Percentiles rank a stretch among this genome's conserved stretches.
Evolutionary conservation across 169 alveolate genomes (phyloP).

Genomic region (Cryptosporidium meleagridis): DNA sequence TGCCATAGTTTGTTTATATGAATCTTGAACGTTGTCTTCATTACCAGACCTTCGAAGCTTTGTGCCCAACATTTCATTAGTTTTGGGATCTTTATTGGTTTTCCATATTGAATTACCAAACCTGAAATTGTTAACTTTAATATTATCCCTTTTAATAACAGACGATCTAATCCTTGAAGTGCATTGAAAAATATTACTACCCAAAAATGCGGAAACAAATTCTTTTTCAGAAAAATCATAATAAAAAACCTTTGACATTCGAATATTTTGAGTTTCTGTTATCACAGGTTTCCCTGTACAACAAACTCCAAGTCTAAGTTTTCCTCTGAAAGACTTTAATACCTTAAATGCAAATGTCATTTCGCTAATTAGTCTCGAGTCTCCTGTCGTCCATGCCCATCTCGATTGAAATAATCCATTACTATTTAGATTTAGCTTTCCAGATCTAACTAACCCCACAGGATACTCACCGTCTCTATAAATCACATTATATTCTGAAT

Average conservation of each 20-base stretch:
- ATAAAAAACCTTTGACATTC: constrained; percentile 66
- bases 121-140: background rate
- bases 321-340: constrained; percentile 51
- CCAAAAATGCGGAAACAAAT: constrained; percentile 70
- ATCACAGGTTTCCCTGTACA: constrained; percentile 67
- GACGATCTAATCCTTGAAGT: constrained; percentile 67
- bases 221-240: constrained; percentile 56
- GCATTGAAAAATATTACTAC: constrained; percentile 70
- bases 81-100: background rate
- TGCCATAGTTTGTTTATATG: background rate
- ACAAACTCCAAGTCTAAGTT: constrained; percentile 63
- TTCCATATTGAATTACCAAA: constrained; percentile 10
- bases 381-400: constrained; percentile 76
- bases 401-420: constrained; percentile 7
- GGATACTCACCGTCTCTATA: constrained; percentile 72
- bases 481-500: constrained; percentile 46
- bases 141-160: constrained; percentile 18
- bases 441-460: constrained; percentile 30
- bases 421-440: background rate
- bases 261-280: constrained; percentile 65
- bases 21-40: background rate
- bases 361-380: constrained; percentile 55
- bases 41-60: background rate
- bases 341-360: constrained; percentile 70
- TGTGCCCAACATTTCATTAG: background rate